These are phyloP conservation scores for Rhazya stricta DNA, from an alignment of 257 asterid species.

Conservation along the genomic window DNA sequence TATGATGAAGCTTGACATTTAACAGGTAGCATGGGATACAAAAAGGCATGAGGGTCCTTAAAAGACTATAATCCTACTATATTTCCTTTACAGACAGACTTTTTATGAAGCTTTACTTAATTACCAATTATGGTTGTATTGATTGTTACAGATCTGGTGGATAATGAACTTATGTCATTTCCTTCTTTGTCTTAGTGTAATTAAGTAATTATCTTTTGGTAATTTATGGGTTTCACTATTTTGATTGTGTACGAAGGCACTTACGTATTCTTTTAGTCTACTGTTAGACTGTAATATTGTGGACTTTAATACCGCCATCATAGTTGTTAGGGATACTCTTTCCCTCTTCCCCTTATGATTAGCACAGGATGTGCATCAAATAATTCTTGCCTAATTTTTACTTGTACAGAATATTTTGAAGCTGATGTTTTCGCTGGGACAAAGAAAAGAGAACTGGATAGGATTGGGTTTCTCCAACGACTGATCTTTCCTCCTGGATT, in stretches of 20 bases:
- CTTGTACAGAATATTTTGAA: conserved; percentile 3
- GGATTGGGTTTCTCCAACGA: background rate
- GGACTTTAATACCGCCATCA: background rate
- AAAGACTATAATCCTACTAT: background rate
- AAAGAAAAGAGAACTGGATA: background rate
- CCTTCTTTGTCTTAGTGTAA: background rate
- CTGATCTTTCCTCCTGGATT: conserved; percentile 5
- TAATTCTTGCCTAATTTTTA: background rate
- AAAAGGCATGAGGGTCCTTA: background rate
- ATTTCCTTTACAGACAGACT: background rate
- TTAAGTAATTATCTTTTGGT: background rate
- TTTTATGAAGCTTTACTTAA: background rate
- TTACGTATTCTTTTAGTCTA: background rate
- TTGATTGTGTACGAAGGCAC: background rate
- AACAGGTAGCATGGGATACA: background rate
- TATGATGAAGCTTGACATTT: background rate
- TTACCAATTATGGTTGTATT: background rate
- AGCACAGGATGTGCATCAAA: background rate
- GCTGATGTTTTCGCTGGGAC: conserved; percentile 8
- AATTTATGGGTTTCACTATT: background rate
- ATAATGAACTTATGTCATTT: background rate
- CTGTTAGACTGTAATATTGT: background rate
- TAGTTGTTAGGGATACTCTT: background rate
- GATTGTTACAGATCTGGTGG: background rate
- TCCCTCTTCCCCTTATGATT: background rate